Conservation (phyloP, 805 yeast genomes). For the Myxozyma neotropica region DNA sequence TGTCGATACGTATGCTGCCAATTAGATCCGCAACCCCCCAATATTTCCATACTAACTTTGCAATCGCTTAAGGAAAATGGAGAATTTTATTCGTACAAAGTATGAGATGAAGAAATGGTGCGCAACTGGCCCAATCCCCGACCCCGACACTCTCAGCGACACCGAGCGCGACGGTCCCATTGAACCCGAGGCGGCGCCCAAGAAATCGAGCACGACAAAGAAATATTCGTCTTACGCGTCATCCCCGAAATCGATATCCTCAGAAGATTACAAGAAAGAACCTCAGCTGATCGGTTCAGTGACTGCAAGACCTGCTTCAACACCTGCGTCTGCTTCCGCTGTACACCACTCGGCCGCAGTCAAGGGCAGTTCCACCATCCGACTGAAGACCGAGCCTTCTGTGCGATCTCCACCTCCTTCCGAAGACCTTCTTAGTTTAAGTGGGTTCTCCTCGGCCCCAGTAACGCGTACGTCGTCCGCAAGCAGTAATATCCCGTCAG, state of each 20-base stretch:
- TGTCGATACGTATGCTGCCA: conserved; percentile 55
- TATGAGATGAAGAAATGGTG: conserved; percentile 92
- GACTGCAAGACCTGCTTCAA: conserved; percentile 28
- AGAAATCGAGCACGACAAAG: conserved; percentile 12
- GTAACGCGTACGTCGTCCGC: conserved; percentile 34
- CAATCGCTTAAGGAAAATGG: conserved; percentile 82
- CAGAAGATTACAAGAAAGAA: conserved; percentile 19
- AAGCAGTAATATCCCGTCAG: conserved; percentile 14
- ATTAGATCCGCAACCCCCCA: too few species aligned
- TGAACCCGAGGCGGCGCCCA: conserved; percentile 4
- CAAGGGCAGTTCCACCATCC: conserved; percentile 30
- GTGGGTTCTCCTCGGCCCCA: conserved; percentile 25
- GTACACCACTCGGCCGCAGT: conserved; percentile 14
- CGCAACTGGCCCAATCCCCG: conserved; percentile 54
- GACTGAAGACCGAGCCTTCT: conserved; percentile 24
- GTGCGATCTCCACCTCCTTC: conserved; percentile 9
- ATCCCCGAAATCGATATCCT: conserved; percentile 24
- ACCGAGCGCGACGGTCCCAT: conserved; percentile 23
- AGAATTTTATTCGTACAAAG: conserved; percentile 87
- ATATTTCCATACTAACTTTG: not conserved
- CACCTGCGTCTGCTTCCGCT: conserved; percentile 13
- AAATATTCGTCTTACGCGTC: conserved; percentile 18
- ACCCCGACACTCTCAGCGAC: conserved; percentile 48
- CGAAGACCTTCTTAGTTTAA: conserved; percentile 18
- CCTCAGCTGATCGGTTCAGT: conserved; percentile 26